Base-by-base conservation (phyloP, 768 basidiomycete species). In the Boletellus ananas region DNA sequence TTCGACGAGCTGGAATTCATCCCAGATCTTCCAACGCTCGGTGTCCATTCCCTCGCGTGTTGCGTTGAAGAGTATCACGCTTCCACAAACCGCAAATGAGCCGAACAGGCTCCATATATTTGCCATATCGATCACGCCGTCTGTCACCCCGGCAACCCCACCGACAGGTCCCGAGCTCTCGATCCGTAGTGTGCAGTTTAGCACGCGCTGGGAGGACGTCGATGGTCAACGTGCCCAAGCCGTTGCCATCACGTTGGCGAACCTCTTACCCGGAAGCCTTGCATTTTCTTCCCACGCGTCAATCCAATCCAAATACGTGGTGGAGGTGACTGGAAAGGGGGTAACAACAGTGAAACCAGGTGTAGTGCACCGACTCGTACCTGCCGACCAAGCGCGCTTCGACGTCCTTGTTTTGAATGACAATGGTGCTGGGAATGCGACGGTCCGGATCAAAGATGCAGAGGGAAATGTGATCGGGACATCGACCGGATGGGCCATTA, bases 161-260 rank as follows among this genome's bases (percentile, higher is more conserved):
- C 56, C 50, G 2, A 50, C 59, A 1, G 41, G 50, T 0, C 69
- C 72, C 0, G 63, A 59, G 0, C 66, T 80, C 25, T 66, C 72
- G 16, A 58, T 79, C 43, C 75, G 75, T 25, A 66, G 64, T 12
- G 73, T 72, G 1, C 67, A 72, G 11, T 79, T 79, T 47, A 73
- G 74, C 8, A 72, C 70, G 0, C 70, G 77, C 18, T 80, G 77
- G 78, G 71, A 74, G 29, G 58, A 70, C 17, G 58, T 73, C 23
- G 37, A 66, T 23, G 67, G 65, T 3, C 58, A 59, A 42, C 72
- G 71, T 21, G 72, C 72, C 4, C 79, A 81, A 54, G 72, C 70
- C 0, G 73, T 83, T 0, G 76, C 79, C 38, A 71, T 83, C 35
- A 79, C 77, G 0, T 54, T 83, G 12, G 73, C 74, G 20, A 83